A percentile compares a stretch with the other conserved stretches of the same genome.
phyloP scores from a whole-genome alignment of 352 stramenopile genomes.

The Globisporangium splendens region DNA sequence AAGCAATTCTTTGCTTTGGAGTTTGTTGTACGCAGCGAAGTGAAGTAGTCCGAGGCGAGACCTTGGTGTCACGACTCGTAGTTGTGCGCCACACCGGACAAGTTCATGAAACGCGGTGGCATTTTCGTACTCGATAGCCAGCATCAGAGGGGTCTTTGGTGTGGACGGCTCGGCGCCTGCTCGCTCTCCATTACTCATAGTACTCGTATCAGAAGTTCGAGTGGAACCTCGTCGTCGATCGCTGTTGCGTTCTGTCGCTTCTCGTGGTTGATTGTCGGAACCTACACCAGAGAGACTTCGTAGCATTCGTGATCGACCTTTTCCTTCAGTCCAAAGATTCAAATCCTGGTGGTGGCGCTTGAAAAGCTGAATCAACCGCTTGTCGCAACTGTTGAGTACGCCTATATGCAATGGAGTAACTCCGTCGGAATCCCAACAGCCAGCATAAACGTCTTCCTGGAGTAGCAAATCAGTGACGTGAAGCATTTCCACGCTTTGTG shows the following conservation, averaged over 20 bases:
- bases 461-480: constrained; percentile 46
- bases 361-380: constrained; percentile 42
- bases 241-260: neutral
- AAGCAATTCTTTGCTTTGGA: constrained; percentile 14
- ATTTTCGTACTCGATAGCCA: constrained; percentile 52
- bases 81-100: constrained; percentile 40
- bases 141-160: constrained; percentile 47
- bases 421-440: constrained; percentile 48
- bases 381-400: constrained; percentile 38
- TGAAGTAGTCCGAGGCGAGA: constrained; percentile 49
- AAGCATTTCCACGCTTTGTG: constrained; percentile 30
- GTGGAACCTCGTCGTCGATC: neutral
- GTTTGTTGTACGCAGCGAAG: constrained; percentile 24
- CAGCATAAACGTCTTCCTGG: constrained; percentile 31
- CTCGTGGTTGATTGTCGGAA: no score
- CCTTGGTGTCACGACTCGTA: constrained; percentile 36
- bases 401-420: constrained; percentile 53
- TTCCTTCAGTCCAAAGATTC: constrained; percentile 63
- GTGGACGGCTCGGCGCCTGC: constrained; percentile 11
- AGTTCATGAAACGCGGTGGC: constrained; percentile 40
- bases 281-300: no score
- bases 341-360: constrained; percentile 44
- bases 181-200: no score
- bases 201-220: no score
- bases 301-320: neutral